These are phyloP conservation scores for Dispira simplex DNA, from an alignment of 192 early-diverging fungal species.

Conservation along the genomic window DNA sequence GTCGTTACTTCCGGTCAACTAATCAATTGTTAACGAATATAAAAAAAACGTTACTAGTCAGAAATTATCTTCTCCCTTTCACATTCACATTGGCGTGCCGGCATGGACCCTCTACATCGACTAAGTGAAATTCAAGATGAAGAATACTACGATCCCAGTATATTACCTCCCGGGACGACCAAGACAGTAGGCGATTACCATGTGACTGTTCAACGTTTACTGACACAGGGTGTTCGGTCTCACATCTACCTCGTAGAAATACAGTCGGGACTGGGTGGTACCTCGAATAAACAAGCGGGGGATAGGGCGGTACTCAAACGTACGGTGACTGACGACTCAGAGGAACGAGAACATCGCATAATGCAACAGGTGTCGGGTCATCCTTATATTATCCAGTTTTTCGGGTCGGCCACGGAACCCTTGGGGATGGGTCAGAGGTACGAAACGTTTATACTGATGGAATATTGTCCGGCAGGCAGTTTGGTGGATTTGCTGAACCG, in stretches of 20 bases:
- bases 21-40: too few relatives aligned
- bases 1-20: too few relatives aligned
- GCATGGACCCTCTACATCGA: too few relatives aligned
- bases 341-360: conserved; percentile 56
- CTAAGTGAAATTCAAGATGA: not conserved
- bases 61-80: too few relatives aligned
- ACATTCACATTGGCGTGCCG: too few relatives aligned
- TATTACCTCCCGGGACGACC: not conserved
- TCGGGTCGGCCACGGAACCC: conserved; percentile 47
- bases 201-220: not conserved
- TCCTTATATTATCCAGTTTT: conserved; percentile 66
- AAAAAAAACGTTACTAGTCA: too few relatives aligned
- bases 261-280: not conserved
- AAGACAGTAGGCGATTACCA: not conserved
- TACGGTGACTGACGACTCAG: conserved; percentile 52
- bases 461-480: conserved; percentile 64
- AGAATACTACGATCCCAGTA: not conserved
- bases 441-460: conserved; percentile 81
- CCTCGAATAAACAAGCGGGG: conserved; percentile 17
- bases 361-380: conserved; percentile 67
- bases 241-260: conserved; percentile 73
- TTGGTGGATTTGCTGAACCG: conserved; percentile 76
- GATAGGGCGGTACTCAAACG: conserved; percentile 66
- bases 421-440: conserved; percentile 39
- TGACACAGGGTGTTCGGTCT: conserved; percentile 60